A percentile compares a stretch with the other conserved stretches of the same genome.
These are phyloP conservation scores for Coniferiporia weirii DNA, from an alignment of 1,284 basidiomycete genomes.

Conservation along the genomic window DNA sequence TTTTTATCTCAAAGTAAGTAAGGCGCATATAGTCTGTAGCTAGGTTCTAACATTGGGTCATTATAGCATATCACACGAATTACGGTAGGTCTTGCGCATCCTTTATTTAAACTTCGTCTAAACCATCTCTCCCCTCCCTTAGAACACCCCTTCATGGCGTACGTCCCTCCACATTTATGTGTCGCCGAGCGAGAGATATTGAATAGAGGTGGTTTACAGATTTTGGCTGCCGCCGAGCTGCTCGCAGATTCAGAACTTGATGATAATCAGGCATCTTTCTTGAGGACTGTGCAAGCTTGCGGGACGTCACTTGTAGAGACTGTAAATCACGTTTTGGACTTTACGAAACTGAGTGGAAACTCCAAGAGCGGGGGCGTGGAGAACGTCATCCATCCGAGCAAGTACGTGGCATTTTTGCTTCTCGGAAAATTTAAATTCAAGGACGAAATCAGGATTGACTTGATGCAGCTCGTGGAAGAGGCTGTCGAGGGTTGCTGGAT, in stretches of 20 bases:
- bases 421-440: conserved; percentile 5
- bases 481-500: conserved; percentile 96
- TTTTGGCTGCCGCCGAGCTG: conserved; percentile 87
- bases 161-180: conserved; percentile 22
- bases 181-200: conserved; percentile 2
- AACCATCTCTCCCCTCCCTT: not conserved
- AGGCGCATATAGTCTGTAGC: conserved; percentile 16
- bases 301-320: conserved; percentile 81
- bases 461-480: conserved; percentile 90
- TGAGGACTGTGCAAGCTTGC: conserved; percentile 86
- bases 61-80: conserved; percentile 86
- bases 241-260: conserved; percentile 79
- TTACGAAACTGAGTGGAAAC: conserved; percentile 92
- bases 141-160: conserved; percentile 82
- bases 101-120: not conserved
- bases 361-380: conserved; percentile 71
- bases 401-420: conserved; percentile 36
- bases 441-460: conserved; percentile 56
- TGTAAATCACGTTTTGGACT: conserved; percentile 95
- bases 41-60: conserved; percentile 21
- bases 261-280: conserved; percentile 79
- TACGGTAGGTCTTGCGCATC: conserved; percentile 37
- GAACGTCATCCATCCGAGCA: conserved; percentile 65
- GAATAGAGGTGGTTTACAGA: conserved; percentile 36
- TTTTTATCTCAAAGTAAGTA: conserved; percentile 84